These are phyloP conservation scores for Daldinia concentrica DNA, from an alignment of 495 filamentous ascomycete species.

Conservation along the genomic window DNA sequence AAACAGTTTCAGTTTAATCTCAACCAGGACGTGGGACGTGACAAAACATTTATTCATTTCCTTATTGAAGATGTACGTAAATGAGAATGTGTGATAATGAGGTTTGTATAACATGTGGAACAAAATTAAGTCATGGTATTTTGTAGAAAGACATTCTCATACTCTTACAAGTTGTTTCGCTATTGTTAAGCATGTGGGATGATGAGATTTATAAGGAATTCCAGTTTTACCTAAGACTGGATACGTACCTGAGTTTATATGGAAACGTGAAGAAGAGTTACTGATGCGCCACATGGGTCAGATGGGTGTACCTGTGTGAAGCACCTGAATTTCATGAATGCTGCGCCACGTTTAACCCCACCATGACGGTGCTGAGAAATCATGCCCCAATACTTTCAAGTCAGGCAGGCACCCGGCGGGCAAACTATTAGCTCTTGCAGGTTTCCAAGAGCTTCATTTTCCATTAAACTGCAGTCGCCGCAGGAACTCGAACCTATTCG, in stretches of 20 bases:
- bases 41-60: background rate
- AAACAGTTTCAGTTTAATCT: background rate
- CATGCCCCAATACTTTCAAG: constrained; percentile 4
- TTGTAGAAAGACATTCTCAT: background rate
- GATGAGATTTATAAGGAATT: too few species aligned
- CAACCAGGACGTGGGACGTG: background rate
- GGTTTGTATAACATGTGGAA: background rate
- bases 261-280: constrained; percentile 24
- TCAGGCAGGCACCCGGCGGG: constrained; percentile 11
- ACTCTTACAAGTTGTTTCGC: background rate
- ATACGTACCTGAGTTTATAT: too few species aligned
- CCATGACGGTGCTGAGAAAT: constrained; percentile 44
- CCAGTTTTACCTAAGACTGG: too few species aligned
- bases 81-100: too few species aligned
- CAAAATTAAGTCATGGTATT: background rate
- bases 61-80: too few species aligned
- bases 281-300: constrained; percentile 30
- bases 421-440: constrained; percentile 14
- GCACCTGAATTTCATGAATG: background rate
- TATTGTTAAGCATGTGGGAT: background rate
- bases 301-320: background rate
- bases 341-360: constrained; percentile 25
- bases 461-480: constrained; percentile 15
- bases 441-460: constrained; percentile 20
- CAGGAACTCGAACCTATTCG: constrained; percentile 5